These are phyloP conservation scores for Oryza nivara DNA, from an alignment of 176 grass and related monocot species.

Conservation along the genomic window DNA sequence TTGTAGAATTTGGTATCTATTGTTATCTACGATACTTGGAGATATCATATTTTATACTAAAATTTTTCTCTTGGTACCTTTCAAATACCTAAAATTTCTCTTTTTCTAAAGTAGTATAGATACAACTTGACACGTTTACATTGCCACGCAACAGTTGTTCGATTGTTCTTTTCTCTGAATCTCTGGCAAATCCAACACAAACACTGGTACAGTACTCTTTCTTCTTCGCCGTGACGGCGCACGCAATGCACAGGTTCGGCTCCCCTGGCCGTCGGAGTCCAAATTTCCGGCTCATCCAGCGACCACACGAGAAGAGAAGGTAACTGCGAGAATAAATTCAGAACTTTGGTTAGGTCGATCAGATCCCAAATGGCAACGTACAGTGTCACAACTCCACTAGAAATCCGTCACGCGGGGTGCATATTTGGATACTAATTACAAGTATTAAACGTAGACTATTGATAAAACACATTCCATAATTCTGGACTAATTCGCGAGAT, in stretches of 20 bases:
- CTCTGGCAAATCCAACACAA: background rate
- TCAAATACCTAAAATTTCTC: no score
- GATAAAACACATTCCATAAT: no score
- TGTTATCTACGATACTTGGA: no score
- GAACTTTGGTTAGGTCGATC: background rate
- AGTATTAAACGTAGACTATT: no score
- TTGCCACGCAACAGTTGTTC: background rate
- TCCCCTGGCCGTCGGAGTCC: constrained; percentile 15
- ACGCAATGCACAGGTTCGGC: constrained; percentile 4
- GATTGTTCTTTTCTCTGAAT: background rate
- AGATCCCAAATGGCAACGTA: background rate
- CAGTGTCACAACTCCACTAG: background rate
- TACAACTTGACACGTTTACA: background rate
- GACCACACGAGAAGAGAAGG: background rate
- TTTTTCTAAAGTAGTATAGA: no score
- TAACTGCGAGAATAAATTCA: background rate
- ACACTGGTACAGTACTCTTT: background rate
- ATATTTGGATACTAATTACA: no score
- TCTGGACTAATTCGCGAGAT: no score
- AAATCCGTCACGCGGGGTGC: no score
- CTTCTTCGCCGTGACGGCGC: background rate
- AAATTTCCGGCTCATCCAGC: constrained; percentile 13
- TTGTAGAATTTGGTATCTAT: no score
- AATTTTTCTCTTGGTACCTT: no score
- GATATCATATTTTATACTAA: no score